phyloP scores from a whole-genome alignment of 805 yeast genomes.

The Saturnispora hagleri region DNA sequence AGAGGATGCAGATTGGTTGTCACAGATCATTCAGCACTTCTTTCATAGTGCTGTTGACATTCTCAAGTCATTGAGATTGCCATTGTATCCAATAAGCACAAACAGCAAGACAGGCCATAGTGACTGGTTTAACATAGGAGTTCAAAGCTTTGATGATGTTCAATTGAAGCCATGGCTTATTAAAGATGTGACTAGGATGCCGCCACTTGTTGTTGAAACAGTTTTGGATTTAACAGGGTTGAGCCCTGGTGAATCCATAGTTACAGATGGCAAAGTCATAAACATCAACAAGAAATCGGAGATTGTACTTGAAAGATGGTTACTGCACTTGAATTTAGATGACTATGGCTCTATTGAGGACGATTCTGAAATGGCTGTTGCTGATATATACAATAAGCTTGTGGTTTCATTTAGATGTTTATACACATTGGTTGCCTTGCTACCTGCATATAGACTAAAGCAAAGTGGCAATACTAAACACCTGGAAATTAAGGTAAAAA shows the following conservation, averaged over 20 bases:
- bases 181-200: conserved; percentile 36
- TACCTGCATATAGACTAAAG: conserved; percentile 62
- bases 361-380: conserved; percentile 22
- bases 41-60: conserved; percentile 54
- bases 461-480: conserved; percentile 20
- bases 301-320: conserved; percentile 92
- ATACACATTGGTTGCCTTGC: conserved; percentile 51
- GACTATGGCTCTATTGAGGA: conserved; percentile 16
- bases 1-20: conserved; percentile 25
- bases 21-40: conserved; percentile 41
- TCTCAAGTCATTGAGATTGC: conserved; percentile 25
- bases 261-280: conserved; percentile 34
- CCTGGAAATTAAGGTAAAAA: conserved; percentile 42
- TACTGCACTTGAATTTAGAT: conserved; percentile 63
- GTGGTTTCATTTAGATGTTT: conserved; percentile 66
- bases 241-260: conserved; percentile 17
- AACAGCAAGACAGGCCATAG: conserved; percentile 28
- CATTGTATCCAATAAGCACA: conserved; percentile 10
- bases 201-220: conserved; percentile 84
- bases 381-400: conserved; percentile 67
- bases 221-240: conserved; percentile 30
- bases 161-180: conserved; percentile 41
- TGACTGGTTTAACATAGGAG: conserved; percentile 57
- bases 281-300: conserved; percentile 62
- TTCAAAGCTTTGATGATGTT: conserved; percentile 13